Evolutionary conservation across 192 early-diverging fungal species (phyloP).

Genomic region (Coemansia sp.): DNA sequence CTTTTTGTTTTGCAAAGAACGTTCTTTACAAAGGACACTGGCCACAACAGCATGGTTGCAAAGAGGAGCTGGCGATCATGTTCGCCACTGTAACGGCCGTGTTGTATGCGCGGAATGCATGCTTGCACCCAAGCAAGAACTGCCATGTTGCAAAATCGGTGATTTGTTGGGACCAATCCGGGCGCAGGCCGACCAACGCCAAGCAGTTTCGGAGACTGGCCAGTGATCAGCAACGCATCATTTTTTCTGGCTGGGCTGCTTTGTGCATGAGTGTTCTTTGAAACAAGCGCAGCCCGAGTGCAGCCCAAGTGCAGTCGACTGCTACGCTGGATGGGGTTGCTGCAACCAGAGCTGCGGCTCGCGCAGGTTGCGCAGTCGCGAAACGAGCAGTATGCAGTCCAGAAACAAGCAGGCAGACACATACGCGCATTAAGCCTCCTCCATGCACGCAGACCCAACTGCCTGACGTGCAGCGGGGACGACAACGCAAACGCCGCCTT

Average conservation of each 20-base stretch:
- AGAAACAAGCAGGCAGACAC: not conserved
- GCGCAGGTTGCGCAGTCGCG: not conserved
- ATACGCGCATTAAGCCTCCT: not conserved
- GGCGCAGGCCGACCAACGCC: not conserved
- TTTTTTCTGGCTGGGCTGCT: not conserved
- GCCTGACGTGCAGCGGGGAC: not conserved
- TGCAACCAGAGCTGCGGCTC: too few species aligned
- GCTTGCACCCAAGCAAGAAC: too few species aligned
- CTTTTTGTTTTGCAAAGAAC: too few species aligned
- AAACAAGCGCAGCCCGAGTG: too few species aligned
- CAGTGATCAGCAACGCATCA: not conserved
- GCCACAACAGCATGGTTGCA: too few species aligned
- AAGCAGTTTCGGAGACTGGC: not conserved
- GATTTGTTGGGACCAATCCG: slow-evolving; percentile 2
- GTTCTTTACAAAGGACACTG: not conserved
- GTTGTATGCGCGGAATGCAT: not conserved
- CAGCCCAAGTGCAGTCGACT: too few species aligned
- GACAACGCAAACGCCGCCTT: slow-evolving; percentile 1
- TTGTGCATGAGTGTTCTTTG: not conserved
- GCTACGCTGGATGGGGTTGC: too few species aligned
- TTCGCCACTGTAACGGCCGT: too few species aligned
- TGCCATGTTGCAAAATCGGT: not conserved
- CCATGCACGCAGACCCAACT: slow-evolving; percentile 6
- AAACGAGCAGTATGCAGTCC: slow-evolving; percentile 1
- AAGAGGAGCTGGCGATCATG: too few species aligned